Evolutionary conservation across 345 rosid genomes (phyloP).

Genomic region (Hibiscus tridactylites): DNA sequence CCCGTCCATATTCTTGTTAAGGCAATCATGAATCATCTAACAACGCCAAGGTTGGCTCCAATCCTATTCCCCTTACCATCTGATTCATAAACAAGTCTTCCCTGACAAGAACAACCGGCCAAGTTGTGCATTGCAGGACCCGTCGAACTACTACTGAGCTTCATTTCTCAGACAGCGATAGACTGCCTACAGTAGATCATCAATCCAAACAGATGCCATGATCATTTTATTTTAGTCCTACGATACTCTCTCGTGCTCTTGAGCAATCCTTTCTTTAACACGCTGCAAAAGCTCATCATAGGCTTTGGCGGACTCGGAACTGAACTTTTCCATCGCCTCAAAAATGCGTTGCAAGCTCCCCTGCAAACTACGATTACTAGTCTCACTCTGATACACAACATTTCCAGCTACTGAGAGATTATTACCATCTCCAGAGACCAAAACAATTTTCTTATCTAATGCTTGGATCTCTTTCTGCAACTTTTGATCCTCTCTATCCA

Average conservation of each 20-base stretch:
- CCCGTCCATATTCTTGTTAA: background rate
- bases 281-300: constrained; percentile 82
- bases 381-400: constrained; percentile 63
- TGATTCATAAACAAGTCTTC: background rate
- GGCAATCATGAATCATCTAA: constrained; percentile 1
- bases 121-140: background rate
- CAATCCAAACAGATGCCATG: background rate
- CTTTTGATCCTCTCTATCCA: constrained; percentile 79
- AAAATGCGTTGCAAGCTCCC: constrained; percentile 61
- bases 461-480: constrained; percentile 89
- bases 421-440: constrained; percentile 34
- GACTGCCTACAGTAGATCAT: constrained; percentile 8
- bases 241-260: constrained; percentile 34
- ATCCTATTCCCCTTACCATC: background rate
- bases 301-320: constrained; percentile 49
- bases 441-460: constrained; percentile 66
- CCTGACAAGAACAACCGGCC: background rate
- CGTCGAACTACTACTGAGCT: background rate
- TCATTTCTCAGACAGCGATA: constrained; percentile 2
- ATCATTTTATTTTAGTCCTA: constrained; percentile 15
- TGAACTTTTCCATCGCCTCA: constrained; percentile 88
- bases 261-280: constrained; percentile 40
- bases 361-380: constrained; percentile 51
- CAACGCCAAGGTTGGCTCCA: background rate
- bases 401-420: constrained; percentile 33